A percentile compares a stretch with the other conserved stretches of the same genome.
These are phyloP conservation scores for Fomitopsis betulina DNA, from an alignment of 1,284 basidiomycete genomes.

Conservation along the genomic window DNA sequence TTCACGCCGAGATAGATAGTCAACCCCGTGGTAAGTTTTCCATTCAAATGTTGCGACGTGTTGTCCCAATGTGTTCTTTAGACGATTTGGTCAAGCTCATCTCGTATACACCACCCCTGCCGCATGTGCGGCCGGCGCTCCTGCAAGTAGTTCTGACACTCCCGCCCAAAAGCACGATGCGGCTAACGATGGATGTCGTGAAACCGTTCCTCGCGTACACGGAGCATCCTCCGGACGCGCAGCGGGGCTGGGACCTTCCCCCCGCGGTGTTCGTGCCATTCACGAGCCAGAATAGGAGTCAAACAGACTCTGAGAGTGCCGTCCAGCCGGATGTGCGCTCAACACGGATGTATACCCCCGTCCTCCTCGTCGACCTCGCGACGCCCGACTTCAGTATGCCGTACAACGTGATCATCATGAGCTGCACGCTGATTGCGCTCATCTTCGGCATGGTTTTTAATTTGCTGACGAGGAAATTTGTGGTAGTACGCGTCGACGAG, in stretches of 20 bases:
- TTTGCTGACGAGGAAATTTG: constrained; percentile 75
- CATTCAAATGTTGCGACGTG: not conserved
- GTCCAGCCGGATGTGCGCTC: not conserved
- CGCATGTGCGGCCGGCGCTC: constrained; percentile 69
- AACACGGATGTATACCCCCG: constrained; percentile 70
- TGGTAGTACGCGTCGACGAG: constrained; percentile 36
- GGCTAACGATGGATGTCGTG: constrained; percentile 70
- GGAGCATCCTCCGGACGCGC: constrained; percentile 94
- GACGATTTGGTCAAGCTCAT: constrained; percentile 58
- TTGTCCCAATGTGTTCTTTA: constrained; percentile 23
- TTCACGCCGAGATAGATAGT: constrained; percentile 41
- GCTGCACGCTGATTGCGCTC: constrained; percentile 85
- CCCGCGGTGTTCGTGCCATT: constrained; percentile 71
- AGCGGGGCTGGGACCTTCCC: constrained; percentile 90
- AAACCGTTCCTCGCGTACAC: constrained; percentile 92
- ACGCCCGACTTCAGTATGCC: constrained; percentile 99
- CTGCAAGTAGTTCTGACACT: constrained; percentile 71
- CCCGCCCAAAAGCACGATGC: constrained; percentile 62
- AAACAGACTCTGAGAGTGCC: not conserved
- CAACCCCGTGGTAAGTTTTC: constrained; percentile 39
- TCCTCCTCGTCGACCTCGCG: constrained; percentile 84
- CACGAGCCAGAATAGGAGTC: constrained; percentile 8
- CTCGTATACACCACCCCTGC: constrained; percentile 63
- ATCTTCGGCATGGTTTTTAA: constrained; percentile 95
- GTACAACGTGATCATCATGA: constrained; percentile 98